Percentiles rank a stretch among this genome's conserved stretches.
phyloP scores from a whole-genome alignment of 768 basidiomycete genomes.

The Tulasnella sp. region DNA sequence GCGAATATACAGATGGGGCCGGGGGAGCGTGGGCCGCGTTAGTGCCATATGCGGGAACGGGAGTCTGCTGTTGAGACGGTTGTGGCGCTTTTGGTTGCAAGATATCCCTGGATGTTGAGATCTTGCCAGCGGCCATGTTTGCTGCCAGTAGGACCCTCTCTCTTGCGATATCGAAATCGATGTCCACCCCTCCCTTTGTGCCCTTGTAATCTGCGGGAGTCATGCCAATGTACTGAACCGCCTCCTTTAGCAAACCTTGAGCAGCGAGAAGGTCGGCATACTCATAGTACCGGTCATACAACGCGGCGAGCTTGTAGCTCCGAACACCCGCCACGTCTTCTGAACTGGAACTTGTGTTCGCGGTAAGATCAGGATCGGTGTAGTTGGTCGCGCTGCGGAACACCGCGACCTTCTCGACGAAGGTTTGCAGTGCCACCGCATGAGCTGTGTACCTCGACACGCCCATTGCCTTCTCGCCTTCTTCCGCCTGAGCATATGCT shows the following conservation, averaged over 20 bases:
- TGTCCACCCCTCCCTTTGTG: constrained; percentile 30
- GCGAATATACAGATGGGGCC: constrained; percentile 12
- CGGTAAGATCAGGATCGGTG: constrained; percentile 56
- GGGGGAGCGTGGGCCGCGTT: constrained; percentile 7
- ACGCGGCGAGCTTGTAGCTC: constrained; percentile 66
- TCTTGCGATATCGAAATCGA: constrained; percentile 35
- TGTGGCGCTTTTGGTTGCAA: constrained; percentile 22
- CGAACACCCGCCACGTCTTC: constrained; percentile 39
- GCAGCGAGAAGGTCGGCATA: constrained; percentile 86
- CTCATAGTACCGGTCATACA: constrained; percentile 93
- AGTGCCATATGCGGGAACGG: constrained; percentile 2
- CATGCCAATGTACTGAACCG: constrained; percentile 63
- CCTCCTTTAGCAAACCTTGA: constrained; percentile 81
- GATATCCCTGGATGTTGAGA: constrained; percentile 30
- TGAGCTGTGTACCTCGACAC: constrained; percentile 62
- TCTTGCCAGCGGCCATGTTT: constrained; percentile 28
- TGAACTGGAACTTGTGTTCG: constrained; percentile 25
- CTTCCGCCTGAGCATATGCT: constrained; percentile 13
- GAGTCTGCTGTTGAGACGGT: constrained; percentile 12
- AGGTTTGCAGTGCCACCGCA: constrained; percentile 77
- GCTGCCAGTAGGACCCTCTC: constrained; percentile 37
- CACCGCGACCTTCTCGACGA: constrained; percentile 92
- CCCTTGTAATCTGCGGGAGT: constrained; percentile 73
- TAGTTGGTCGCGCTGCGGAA: constrained; percentile 83
- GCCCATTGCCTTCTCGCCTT: constrained; percentile 32